Evolutionary conservation across 768 basidiomycete species (phyloP), one percentile per base, ranked within the genome.

Genomic region (Phlegmacium glaucopus): DNA sequence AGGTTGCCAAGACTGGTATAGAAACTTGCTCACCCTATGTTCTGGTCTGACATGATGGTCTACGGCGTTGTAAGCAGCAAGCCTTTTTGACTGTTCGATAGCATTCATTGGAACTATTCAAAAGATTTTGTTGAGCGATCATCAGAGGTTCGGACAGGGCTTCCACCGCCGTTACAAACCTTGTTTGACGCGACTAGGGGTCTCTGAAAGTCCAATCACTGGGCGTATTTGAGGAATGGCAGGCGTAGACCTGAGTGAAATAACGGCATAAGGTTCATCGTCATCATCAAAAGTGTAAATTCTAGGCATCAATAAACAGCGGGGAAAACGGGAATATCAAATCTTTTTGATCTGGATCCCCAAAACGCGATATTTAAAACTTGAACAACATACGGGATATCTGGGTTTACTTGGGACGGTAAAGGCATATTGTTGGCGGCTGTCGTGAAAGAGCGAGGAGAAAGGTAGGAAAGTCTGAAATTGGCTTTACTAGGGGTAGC

Each of bases 1-100:
- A 17, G 12, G 45, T 22, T 11, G 15, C 25, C 15, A 34, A 32
- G 27, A 22, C 45, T 50, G 36, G 15, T 35, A 38, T 17, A 16
- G 36, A 41, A 40, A 40, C 26, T n/a, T n/a, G 65, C 76, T 48
- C 56, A 89, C 94, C 72, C 83, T 86, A 68, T 97, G 87, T 56
- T 91, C 78, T 22, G 85, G 79, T 47, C 77, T 76, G 27, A 99
- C 77, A 68, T 97, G 88, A 42, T 82, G 77, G 63, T 98, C 95
- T 1, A 99, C 95, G 0, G 96, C 96, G 1, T 90, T 88, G 69
- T 82, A 94, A 3, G 96, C 96, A 8, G 96, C 96, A 13, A 95
- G 76, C 44, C 80, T 77, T 69, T 99, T 99, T 13, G 93, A 83
- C 44, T 77, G 76, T 58, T 98, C 95, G 34, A 98, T 72, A 4